phyloP scores from a whole-genome alignment of 257 asterid genomes.

The Solanum neorickii region DNA sequence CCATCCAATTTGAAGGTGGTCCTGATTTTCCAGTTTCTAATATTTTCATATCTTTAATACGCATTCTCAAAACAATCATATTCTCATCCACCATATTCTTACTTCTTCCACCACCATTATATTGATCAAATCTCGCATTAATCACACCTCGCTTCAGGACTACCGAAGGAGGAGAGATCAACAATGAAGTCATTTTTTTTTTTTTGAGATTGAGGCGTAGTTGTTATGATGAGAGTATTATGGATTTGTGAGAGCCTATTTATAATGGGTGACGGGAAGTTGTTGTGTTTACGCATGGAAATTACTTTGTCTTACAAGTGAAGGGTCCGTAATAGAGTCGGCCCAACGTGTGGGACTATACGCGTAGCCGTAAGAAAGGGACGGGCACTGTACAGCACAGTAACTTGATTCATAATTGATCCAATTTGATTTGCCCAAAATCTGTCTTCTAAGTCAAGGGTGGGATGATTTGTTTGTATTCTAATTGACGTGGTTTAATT shows the following conservation, averaged over 20 bases:
- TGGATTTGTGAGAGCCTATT: neutral
- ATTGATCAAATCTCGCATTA: conserved; percentile 5
- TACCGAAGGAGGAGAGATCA: neutral
- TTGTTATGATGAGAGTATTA: neutral
- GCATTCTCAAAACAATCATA: conserved; percentile 43
- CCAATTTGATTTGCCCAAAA: neutral
- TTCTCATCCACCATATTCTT: conserved; percentile 28
- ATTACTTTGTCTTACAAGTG: neutral
- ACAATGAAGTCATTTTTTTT: neutral
- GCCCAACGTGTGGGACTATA: neutral
- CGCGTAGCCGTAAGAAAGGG: neutral
- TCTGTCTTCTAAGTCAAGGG: neutral
- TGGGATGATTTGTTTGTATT: too few species aligned
- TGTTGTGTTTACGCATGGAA: neutral
- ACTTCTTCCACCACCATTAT: conserved; percentile 3
- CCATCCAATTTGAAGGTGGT: conserved; percentile 26
- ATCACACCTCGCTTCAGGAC: neutral
- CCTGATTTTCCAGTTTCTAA: conserved; percentile 3
- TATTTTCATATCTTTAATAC: conserved; percentile 47
- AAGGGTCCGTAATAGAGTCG: neutral
- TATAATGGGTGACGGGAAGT: neutral
- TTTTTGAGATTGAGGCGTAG: neutral
- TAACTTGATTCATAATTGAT: neutral
- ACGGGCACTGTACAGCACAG: neutral
- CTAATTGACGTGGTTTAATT: too few species aligned